Conservation (phyloP, 2,329 filamentous ascomycete species). For the Cladobotryum protrusum region DNA sequence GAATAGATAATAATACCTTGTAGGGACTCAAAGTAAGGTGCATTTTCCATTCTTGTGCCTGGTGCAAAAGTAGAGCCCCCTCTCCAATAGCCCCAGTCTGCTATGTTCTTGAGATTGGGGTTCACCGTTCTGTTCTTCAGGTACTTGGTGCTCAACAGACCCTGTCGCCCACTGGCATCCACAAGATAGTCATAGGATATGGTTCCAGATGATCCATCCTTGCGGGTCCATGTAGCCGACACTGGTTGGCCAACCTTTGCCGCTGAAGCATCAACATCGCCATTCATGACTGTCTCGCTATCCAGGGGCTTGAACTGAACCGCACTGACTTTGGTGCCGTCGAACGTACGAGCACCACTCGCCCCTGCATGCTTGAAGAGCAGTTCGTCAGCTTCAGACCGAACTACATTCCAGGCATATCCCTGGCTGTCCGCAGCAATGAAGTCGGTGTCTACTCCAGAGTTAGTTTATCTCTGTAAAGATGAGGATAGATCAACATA, state of each 20-base stretch:
- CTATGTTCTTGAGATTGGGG: constrained; percentile 42
- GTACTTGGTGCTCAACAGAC: constrained; percentile 42
- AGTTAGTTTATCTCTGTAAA: neutral
- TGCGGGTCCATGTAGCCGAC: constrained; percentile 29
- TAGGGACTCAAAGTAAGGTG: constrained; percentile 40
- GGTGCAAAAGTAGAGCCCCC: constrained; percentile 25
- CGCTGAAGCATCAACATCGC: neutral
- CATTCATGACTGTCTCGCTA: too few relatives aligned
- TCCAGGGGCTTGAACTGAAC: constrained; percentile 24
- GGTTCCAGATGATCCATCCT: constrained; percentile 29
- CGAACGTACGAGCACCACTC: constrained; percentile 27
- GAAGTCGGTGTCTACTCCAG: constrained; percentile 35
- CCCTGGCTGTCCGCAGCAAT: constrained; percentile 30
- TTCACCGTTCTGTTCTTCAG: constrained; percentile 42
- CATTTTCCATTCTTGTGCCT: constrained; percentile 29
- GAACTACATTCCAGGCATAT: constrained; percentile 41
- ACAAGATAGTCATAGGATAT: constrained; percentile 43
- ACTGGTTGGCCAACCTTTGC: constrained; percentile 25
- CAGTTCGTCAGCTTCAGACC: constrained; percentile 40
- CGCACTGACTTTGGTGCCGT: constrained; percentile 31
- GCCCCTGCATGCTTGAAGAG: constrained; percentile 36
- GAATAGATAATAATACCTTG: constrained; percentile 16
- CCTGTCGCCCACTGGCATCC: constrained; percentile 41
- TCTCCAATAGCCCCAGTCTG: constrained; percentile 44
- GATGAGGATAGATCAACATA: constrained; percentile 15